Base-by-base conservation (phyloP, 371 early-diverging fungal genomes). In the Enterocytospora artemiae region DNA sequence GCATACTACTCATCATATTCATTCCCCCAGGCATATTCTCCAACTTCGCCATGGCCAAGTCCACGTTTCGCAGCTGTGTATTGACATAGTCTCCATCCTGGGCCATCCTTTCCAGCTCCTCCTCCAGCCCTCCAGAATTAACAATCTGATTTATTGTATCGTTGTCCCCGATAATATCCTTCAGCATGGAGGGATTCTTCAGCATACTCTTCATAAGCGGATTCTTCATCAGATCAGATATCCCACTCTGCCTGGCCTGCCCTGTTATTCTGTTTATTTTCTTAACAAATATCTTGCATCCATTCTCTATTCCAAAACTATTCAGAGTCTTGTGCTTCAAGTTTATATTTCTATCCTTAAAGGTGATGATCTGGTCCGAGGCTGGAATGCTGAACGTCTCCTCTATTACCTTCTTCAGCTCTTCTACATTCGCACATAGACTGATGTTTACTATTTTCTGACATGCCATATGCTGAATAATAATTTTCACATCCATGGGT, bases 1-100 rank as follows among this genome's bases (percentile, higher is more conserved):
- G 63, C 74, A 77, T 70, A 18, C 65, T 45, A 43, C 63, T 68
- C 41, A 79, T 75, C 67, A 77, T 70, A 53, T 75, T 77, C 25
- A 77, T 61, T 4, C 79, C 79, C 0, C 76, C 79, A 16, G 79
- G 79, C 28, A 79, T 73, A 30, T 75, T 79, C 51, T 77, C 76
- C 33, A 79, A 50, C 59, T 72, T 77, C 16, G 70, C 55, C 74
- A 79, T 75, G n/a, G 77, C 69, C 48, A 79, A 41, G 50, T 79
- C 79, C 14, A 65, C 71, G 49, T 79, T 79, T 56, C 76, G 74
- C 66, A 77, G 51, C 53, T 74, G 75, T 33, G 64, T 46, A 32
- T 74, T 75, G 67, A 76, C 67, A 60, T 79, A 77, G 33, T 77
- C 71, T 12, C 73, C 72, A 54, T 77, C 68, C 32, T 59, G 64